Conservation (phyloP, 1,139 yeast species). For the Blastobotrys elegans region DNA sequence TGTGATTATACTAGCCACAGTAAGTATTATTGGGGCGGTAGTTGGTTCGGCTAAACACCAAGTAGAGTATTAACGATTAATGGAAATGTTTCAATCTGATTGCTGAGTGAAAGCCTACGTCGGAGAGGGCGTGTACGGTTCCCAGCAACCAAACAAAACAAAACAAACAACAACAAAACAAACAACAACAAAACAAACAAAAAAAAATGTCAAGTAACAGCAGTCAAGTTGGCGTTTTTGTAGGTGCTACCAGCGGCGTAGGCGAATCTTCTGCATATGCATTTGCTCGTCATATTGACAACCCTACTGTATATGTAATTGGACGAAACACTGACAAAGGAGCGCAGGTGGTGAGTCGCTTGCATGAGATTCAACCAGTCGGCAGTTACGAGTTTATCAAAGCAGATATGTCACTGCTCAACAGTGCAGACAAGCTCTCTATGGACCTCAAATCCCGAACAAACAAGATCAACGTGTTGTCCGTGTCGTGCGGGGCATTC, state of each 20-base stretch:
- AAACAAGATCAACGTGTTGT: constrained; percentile 27
- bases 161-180: not conserved
- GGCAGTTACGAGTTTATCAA: constrained; percentile 26
- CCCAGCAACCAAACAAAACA: not conserved
- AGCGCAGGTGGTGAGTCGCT: constrained; percentile 20
- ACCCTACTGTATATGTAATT: constrained; percentile 31
- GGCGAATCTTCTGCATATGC: constrained; percentile 31
- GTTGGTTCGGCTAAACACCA: not conserved
- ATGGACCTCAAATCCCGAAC: constrained; percentile 23
- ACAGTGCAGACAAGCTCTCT: constrained; percentile 23
- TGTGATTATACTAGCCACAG: too few species aligned
- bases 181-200: not conserved
- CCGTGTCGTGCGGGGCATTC: constrained; percentile 26
- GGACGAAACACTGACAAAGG: constrained; percentile 30
- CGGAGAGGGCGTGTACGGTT: too few species aligned
- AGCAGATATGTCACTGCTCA: constrained; percentile 25
- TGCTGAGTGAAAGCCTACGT: too few species aligned
- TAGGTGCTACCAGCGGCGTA: constrained; percentile 34
- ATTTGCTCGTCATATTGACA: constrained; percentile 27
- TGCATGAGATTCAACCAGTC: constrained; percentile 13
- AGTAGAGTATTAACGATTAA: not conserved
- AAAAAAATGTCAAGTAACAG: not conserved
- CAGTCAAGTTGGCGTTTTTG: constrained; percentile 26
- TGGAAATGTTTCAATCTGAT: too few species aligned
- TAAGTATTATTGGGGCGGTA: too few species aligned